phyloP scores from a whole-genome alignment of 2,329 filamentous ascomycete genomes.

The Didymella pinodella region DNA sequence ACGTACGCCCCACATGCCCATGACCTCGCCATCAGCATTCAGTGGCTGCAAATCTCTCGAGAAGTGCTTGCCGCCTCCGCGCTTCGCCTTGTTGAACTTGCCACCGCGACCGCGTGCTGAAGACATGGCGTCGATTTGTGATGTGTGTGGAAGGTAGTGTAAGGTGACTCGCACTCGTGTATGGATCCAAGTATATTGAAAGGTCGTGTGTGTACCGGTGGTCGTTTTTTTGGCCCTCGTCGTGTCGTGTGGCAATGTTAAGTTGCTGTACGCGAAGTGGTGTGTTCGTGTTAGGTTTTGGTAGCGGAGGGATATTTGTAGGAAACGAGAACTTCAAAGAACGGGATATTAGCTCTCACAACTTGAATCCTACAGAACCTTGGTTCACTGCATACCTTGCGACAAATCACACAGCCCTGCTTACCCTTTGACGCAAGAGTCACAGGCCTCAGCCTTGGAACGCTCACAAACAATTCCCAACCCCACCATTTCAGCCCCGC shows the following conservation, averaged over 20 bases:
- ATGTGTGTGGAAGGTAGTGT: constrained; percentile 11
- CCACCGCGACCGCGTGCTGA: constrained; percentile 79
- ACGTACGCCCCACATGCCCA: constrained; percentile 84
- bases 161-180: constrained; percentile 5
- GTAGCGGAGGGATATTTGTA: constrained; percentile 10
- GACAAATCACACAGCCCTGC: constrained; percentile 1
- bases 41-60: constrained; percentile 88
- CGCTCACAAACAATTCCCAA: constrained; percentile 13
- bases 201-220: neutral
- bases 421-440: constrained; percentile 11
- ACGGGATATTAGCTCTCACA: constrained; percentile 20
- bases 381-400: neutral
- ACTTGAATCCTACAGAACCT: neutral
- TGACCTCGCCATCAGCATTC: constrained; percentile 86
- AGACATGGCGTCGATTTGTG: constrained; percentile 55
- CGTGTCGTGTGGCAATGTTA: neutral
- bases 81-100: constrained; percentile 92
- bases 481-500: constrained; percentile 20
- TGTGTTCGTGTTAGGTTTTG: constrained; percentile 16
- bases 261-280: constrained; percentile 15
- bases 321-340: constrained; percentile 19
- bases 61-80: constrained; percentile 96
- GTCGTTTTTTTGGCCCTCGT: constrained; percentile 17
- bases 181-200: neutral
- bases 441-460: constrained; percentile 1